These are phyloP conservation scores for Panicum miliaceum DNA, from an alignment of 176 grass and related monocot genomes.

Conservation along the genomic window DNA sequence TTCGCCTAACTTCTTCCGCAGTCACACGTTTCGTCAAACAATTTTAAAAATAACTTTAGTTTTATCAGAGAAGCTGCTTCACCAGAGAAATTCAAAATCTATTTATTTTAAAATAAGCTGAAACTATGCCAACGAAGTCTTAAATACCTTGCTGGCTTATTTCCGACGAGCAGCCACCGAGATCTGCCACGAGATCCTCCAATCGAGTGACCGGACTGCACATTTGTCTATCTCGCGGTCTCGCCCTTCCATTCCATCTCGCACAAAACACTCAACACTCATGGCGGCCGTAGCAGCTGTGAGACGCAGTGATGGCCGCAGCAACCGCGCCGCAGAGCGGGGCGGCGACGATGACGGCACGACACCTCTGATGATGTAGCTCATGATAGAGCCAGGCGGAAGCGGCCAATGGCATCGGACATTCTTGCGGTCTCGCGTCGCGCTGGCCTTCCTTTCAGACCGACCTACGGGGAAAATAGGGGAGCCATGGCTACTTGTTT, in stretches of 20 bases:
- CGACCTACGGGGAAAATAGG: background rate
- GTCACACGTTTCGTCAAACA: too few relatives aligned
- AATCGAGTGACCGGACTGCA: background rate
- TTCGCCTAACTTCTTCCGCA: too few relatives aligned
- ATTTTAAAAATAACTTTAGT: too few relatives aligned
- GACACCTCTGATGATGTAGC: slow-evolving; percentile 4
- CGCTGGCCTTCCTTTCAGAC: slow-evolving; percentile 29
- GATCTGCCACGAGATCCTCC: background rate
- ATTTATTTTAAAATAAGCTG: too few relatives aligned
- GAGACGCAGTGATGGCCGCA: background rate
- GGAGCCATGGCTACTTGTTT: background rate
- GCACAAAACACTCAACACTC: too few relatives aligned
- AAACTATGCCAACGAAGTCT: too few relatives aligned
- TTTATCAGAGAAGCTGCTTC: too few relatives aligned
- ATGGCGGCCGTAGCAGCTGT: background rate
- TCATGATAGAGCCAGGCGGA: background rate
- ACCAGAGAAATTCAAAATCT: too few relatives aligned
- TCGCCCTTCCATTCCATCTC: background rate
- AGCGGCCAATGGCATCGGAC: slow-evolving; percentile 14
- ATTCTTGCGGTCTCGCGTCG: slow-evolving; percentile 20
- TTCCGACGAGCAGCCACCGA: background rate
- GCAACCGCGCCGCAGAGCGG: background rate
- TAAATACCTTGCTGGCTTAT: background rate
- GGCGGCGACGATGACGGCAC: background rate
- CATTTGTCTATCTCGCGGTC: background rate